Evolutionary conservation across 2,329 filamentous ascomycete species (phyloP).

Genomic region (Coniochaeta sp.): DNA sequence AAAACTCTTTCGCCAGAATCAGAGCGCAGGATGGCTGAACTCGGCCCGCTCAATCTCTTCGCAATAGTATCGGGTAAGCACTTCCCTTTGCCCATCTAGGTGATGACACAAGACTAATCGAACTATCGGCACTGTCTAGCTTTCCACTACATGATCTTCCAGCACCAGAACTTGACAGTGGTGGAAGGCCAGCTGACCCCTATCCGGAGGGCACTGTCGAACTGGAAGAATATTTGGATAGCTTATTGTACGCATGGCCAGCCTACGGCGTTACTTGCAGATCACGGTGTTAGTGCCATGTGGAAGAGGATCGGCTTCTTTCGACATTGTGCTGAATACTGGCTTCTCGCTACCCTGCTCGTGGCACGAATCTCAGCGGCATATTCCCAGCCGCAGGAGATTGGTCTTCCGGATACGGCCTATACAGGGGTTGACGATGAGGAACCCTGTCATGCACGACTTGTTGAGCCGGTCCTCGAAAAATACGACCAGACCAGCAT

Average conservation of each 20-base stretch:
- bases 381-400: neutral
- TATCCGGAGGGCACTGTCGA: slow-evolving; percentile 21
- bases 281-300: slow-evolving; percentile 11
- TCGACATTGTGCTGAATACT: slow-evolving; percentile 24
- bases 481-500: slow-evolving; percentile 31
- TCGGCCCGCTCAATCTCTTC: slow-evolving; percentile 20
- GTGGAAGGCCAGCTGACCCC: slow-evolving; percentile 17
- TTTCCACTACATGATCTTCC: slow-evolving; percentile 25
- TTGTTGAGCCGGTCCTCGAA: slow-evolving; percentile 1
- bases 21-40: slow-evolving; percentile 10
- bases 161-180: slow-evolving; percentile 25
- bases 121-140: slow-evolving; percentile 7
- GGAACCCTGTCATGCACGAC: neutral
- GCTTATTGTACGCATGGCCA: slow-evolving; percentile 10
- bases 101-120: neutral
- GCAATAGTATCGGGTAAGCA: slow-evolving; percentile 16
- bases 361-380: slow-evolving; percentile 16
- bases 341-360: slow-evolving; percentile 25
- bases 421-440: neutral
- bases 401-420: neutral
- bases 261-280: slow-evolving; percentile 9
- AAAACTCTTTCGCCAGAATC: slow-evolving; percentile 10
- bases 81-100: neutral
- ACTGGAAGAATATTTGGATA: slow-evolving; percentile 20
- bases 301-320: slow-evolving; percentile 27